Base-by-base conservation (phyloP, 208 protist genomes). In the Jaenimonas drosophilae region DNA sequence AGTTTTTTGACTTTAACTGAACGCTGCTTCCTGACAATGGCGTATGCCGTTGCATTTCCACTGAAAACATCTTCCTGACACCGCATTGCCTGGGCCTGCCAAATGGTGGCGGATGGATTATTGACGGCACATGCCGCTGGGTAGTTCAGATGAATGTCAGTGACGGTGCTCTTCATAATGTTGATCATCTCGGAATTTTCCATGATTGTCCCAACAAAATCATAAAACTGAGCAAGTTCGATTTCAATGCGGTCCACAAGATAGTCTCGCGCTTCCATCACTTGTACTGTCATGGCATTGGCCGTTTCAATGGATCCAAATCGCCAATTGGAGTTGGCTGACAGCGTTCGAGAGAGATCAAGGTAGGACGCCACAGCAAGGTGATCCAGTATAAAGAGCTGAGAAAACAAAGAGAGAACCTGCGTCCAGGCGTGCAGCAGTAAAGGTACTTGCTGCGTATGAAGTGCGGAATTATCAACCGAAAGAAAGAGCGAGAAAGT, bases 381-480 rank as follows among this genome's bases (percentile, higher is more conserved):
- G 6, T 11, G n/a, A 42, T 42, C 37, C 37, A 42, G 37, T 7
- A 42, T 21, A 42, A 25, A 42, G n/a, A 42, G 9, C 19, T 42
- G 14, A 7, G 16, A 7, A 6, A 42, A 24, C n/a, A 42, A 20
- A 42, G 14, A 11, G 19, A 11, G 14, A 7, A 42, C 9, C 9
- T 11, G 7, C 6, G 9, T 21, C 9, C 14, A 11, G 9, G 37
- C 37, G 16, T 42, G 14, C 6, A 42, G 16, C 9, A n/a, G 37
- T 42, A 17, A 21, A 11, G 6, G 23, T 42, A 7, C 7, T 17
- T 21, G 14, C 16, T 25, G 9, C 37, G 37, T 24, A 42, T n/a
- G n/a, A 17, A 7, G 37, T 7, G 37, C 23, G 9, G 23, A 11
- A 17, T 11, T 42, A 21, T 20, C 37, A 17, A 42, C 9, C 23